Evolutionary conservation across 2,329 filamentous ascomycete species (phyloP).

Genomic region (Cadophora sp.): DNA sequence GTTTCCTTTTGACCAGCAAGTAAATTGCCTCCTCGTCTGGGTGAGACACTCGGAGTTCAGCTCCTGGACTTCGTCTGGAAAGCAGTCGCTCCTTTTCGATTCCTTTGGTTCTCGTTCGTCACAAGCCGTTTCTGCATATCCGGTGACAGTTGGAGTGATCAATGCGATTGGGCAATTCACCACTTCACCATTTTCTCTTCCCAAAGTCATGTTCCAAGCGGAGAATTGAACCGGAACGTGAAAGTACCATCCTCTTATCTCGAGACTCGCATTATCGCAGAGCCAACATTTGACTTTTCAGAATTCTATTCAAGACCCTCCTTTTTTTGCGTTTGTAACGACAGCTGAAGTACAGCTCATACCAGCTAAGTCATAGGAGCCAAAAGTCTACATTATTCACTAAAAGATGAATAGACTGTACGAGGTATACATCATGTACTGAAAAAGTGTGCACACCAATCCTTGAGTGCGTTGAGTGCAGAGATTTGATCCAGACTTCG

Average conservation of each 20-base stretch:
- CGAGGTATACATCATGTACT: too few relatives aligned
- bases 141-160: background rate
- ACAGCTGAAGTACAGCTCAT: too few relatives aligned
- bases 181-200: background rate
- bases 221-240: background rate
- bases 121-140: background rate
- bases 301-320: background rate
- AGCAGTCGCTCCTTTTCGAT: background rate
- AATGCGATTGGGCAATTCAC: background rate
- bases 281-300: background rate
- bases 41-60: background rate
- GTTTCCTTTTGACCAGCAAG: background rate
- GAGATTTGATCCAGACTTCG: background rate
- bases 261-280: background rate
- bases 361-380: too few relatives aligned
- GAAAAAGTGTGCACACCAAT: too few relatives aligned
- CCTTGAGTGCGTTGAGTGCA: background rate
- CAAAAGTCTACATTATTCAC: too few relatives aligned
- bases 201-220: background rate
- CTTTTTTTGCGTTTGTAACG: too few relatives aligned
- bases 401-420: too few relatives aligned
- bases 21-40: background rate
- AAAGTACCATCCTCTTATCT: background rate
- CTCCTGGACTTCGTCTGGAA: background rate
- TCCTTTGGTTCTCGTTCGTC: background rate